Evolutionary conservation across 306 rosid species (phyloP).

Genomic region (Quillaja saponaria): DNA sequence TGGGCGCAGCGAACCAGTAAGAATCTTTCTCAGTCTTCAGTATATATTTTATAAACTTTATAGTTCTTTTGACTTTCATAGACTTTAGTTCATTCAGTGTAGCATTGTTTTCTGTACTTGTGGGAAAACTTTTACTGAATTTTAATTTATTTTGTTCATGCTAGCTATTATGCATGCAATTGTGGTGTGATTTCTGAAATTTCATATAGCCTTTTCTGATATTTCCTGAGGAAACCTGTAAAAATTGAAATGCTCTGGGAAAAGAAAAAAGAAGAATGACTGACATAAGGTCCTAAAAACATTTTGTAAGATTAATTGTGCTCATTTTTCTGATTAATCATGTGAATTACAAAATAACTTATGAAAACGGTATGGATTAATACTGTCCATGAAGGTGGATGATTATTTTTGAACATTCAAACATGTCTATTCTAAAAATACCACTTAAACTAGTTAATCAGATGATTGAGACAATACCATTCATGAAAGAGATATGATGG

Average conservation of each 20-base stretch:
- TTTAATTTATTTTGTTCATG: constrained; percentile 27
- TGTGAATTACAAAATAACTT: too few relatives aligned
- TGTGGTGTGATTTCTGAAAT: not conserved
- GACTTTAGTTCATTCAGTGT: constrained; percentile 18
- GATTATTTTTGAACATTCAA: too few relatives aligned
- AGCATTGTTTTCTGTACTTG: constrained; percentile 25
- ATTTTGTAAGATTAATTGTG: constrained; percentile 9
- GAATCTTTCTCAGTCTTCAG: constrained; percentile 27
- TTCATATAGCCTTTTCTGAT: too few relatives aligned
- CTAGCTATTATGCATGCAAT: constrained; percentile 14
- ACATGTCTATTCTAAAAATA: too few relatives aligned
- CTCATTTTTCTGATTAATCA: constrained; percentile 1
- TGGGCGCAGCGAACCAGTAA: constrained; percentile 86
- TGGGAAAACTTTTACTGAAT: constrained; percentile 9
- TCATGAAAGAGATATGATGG: too few relatives aligned
- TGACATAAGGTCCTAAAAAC: not conserved
- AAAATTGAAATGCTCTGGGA: too few relatives aligned
- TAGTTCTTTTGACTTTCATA: constrained; percentile 21
- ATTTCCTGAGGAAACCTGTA: too few relatives aligned
- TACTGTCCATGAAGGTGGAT: constrained; percentile 11
- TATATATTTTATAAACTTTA: constrained; percentile 8
- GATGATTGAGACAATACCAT: too few relatives aligned
- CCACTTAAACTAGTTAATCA: constrained; percentile 7
- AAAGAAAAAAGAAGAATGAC: not conserved
- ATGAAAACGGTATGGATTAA: too few relatives aligned